phyloP scores from a whole-genome alignment of 148 eudicot genomes.

The Persicaria maculosa region DNA sequence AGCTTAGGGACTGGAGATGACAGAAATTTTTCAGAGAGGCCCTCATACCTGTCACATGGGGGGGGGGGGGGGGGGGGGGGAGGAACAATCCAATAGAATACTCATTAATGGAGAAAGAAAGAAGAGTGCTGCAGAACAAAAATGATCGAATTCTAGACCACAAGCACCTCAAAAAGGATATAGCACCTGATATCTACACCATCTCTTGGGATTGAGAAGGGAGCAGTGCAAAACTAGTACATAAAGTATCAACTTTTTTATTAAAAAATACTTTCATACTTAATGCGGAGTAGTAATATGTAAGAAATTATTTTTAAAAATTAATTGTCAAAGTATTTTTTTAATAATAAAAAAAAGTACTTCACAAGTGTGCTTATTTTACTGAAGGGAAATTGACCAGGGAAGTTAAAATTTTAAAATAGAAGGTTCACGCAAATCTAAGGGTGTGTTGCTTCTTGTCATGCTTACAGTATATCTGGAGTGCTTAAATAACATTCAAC shows the following conservation, averaged over 20 bases:
- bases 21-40: conserved; percentile 80
- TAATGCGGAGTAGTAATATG: too few species aligned
- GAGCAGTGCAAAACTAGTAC: background rate
- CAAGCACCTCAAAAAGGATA: too few species aligned
- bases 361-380: too few species aligned
- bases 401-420: background rate
- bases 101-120: background rate
- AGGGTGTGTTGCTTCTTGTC: background rate
- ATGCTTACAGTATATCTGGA: background rate
- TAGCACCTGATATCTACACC: background rate
- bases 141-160: background rate
- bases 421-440: background rate
- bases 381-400: background rate
- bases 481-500: background rate
- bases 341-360: too few species aligned
- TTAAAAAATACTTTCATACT: too few species aligned
- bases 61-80: background rate
- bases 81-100: background rate
- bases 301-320: too few species aligned
- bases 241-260: too few species aligned
- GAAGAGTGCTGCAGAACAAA: background rate
- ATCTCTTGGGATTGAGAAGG: background rate
- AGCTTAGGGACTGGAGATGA: conserved; percentile 77
- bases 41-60: conserved; percentile 76
- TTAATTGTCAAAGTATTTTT: too few species aligned